These are phyloP conservation scores for Combretum micranthum DNA, from an alignment of 345 rosid genomes.

Conservation along the genomic window DNA sequence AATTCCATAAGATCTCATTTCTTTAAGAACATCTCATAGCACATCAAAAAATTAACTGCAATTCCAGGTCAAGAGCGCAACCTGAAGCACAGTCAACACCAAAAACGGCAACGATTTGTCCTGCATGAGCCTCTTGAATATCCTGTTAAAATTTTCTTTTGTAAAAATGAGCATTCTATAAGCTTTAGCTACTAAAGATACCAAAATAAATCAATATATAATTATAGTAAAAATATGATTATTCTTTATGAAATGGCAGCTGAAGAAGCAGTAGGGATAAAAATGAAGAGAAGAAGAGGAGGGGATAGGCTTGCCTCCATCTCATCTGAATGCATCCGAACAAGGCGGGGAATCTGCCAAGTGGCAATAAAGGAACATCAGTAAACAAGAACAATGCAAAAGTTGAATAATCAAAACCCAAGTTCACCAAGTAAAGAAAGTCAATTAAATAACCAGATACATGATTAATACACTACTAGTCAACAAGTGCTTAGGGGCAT, in stretches of 20 bases:
- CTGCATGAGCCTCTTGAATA: constrained; percentile 98
- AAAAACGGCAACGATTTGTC: constrained; percentile 97
- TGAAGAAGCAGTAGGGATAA: not conserved
- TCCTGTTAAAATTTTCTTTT: constrained; percentile 37
- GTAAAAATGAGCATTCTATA: not conserved
- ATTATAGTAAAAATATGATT: not conserved
- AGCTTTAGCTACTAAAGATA: too few species aligned
- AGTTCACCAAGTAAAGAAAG: not conserved
- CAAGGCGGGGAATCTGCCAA: constrained; percentile 83
- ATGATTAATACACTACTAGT: too few species aligned
- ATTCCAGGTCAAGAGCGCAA: constrained; percentile 3
- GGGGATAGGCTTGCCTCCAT: constrained; percentile 95
- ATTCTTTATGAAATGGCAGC: not conserved
- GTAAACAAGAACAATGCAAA: not conserved
- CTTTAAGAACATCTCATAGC: not conserved
- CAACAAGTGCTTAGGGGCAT: too few species aligned
- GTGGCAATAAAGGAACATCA: constrained; percentile 15
- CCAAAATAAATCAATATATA: too few species aligned
- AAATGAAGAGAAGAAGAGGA: constrained; percentile 7
- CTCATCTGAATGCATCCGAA: constrained; percentile 94
- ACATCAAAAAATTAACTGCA: not conserved
- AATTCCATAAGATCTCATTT: too few species aligned
- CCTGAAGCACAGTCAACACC: constrained; percentile 99
- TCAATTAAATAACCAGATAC: too few species aligned
- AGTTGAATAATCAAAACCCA: not conserved